These are phyloP conservation scores for Diaporthe sp. DNA, from an alignment of 2,329 filamentous ascomycete species.

Conservation along the genomic window DNA sequence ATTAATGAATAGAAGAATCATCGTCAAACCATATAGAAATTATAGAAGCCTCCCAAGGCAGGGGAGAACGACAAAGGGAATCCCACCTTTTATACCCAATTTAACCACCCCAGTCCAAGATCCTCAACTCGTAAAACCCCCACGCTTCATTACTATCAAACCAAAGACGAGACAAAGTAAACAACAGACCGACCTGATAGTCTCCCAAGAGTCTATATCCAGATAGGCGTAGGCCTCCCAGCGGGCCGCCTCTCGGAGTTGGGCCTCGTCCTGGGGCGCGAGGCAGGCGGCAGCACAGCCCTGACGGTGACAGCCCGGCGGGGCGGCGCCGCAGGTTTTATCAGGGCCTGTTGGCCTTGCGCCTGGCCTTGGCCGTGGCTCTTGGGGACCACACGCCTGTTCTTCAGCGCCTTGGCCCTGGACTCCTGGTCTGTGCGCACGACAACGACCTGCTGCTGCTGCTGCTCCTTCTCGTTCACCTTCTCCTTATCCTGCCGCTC, in stretches of 20 bases:
- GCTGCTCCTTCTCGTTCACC: neutral
- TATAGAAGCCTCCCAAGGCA: neutral
- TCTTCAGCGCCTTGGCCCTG: conserved; percentile 5
- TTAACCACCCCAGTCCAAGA: neutral
- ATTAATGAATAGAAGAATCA: neutral
- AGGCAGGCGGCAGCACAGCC: neutral
- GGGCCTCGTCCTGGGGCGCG: neutral
- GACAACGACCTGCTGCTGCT: neutral
- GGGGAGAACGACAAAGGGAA: neutral
- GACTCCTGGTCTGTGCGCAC: neutral
- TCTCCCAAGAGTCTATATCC: conserved; percentile 21
- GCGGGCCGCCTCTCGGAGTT: neutral
- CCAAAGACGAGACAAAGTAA: neutral
- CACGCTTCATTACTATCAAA: neutral
- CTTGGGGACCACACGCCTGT: neutral
- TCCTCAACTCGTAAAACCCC: too few species aligned
- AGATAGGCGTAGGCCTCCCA: conserved; percentile 19
- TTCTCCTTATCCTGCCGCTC: neutral
- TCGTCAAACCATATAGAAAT: neutral
- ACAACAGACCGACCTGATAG: neutral
- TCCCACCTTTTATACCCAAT: neutral
- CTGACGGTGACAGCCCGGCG: neutral
- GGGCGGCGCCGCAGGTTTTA: neutral
- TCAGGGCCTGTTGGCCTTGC: neutral
- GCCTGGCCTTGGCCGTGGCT: neutral